Conservation (phyloP, 2,329 filamentous ascomycete genomes). For the Camillea tinctor region DNA sequence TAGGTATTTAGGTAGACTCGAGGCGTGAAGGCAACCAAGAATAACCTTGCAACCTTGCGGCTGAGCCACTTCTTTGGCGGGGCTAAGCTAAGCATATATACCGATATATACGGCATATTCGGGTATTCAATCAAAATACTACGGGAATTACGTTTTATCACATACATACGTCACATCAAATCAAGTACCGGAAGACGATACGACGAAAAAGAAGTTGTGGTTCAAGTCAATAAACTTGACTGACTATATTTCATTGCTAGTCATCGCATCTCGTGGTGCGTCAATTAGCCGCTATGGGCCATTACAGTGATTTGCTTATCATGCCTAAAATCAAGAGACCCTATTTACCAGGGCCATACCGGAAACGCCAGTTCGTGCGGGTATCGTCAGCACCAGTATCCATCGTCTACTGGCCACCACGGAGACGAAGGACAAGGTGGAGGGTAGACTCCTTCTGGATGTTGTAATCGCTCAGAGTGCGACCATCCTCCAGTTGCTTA, state of each 20-base stretch:
- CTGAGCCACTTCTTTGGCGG: constrained; percentile 2
- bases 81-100: background rate
- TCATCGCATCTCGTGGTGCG: background rate
- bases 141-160: background rate
- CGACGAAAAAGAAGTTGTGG: too few relatives aligned
- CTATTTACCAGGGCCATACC: constrained; percentile 15
- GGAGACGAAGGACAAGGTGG: constrained; percentile 68
- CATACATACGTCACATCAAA: background rate
- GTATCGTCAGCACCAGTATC: constrained; percentile 21
- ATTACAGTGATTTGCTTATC: constrained; percentile 15
- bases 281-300: constrained; percentile 6
- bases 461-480: constrained; percentile 84
- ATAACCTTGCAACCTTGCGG: constrained; percentile 5
- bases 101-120: background rate
- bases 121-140: background rate
- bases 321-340: constrained; percentile 12
- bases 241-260: constrained; percentile 17
- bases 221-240: constrained; percentile 3
- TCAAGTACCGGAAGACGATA: background rate
- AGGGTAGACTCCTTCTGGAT: constrained; percentile 78
- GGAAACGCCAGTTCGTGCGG: constrained; percentile 30
- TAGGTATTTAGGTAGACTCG: too few relatives aligned
- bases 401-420: constrained; percentile 56
- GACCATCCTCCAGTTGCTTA: constrained; percentile 72
- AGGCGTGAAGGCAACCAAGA: background rate